A percentile compares a stretch with the other conserved stretches of the same genome.
Evolutionary conservation across 352 stramenopile species (phyloP).

Genomic region (Globisporangium polare): DNA sequence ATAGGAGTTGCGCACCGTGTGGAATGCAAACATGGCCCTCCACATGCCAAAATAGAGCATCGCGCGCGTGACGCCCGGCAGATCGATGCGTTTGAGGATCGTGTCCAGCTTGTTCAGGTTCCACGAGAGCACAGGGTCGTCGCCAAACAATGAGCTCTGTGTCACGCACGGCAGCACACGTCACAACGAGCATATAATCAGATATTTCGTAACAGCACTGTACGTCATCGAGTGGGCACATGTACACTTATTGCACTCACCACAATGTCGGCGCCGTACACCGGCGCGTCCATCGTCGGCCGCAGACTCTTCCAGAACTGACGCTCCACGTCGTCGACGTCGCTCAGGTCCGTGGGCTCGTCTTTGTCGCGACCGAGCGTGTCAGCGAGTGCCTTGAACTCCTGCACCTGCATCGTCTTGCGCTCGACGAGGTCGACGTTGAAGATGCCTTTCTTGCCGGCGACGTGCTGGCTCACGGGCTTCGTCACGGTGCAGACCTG

Average conservation of each 20-base stretch:
- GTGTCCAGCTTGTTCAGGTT: constrained; percentile 87
- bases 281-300: constrained; percentile 79
- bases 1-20: constrained; percentile 47
- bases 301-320: constrained; percentile 88
- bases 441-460: constrained; percentile 88
- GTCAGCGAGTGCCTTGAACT: constrained; percentile 58
- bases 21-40: constrained; percentile 92
- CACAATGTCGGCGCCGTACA: constrained; percentile 91
- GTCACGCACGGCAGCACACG: neutral
- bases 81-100: constrained; percentile 76
- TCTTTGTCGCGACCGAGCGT: constrained; percentile 26
- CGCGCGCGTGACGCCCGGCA: constrained; percentile 83
- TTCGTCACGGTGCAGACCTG: constrained; percentile 35
- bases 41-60: constrained; percentile 96
- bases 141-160: constrained; percentile 81
- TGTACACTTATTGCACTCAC: constrained; percentile 21
- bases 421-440: constrained; percentile 88
- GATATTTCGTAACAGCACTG: neutral
- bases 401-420: constrained; percentile 56
- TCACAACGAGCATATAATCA: neutral
- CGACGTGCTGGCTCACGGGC: constrained; percentile 84
- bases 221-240: neutral
- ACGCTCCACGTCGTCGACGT: constrained; percentile 63
- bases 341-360: constrained; percentile 7
- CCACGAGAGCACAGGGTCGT: constrained; percentile 65